Evolutionary conservation across 108 stramenopile genomes (phyloP), one percentile per base, ranked within the genome.

Genomic region (Discostella pseudostelligera): DNA sequence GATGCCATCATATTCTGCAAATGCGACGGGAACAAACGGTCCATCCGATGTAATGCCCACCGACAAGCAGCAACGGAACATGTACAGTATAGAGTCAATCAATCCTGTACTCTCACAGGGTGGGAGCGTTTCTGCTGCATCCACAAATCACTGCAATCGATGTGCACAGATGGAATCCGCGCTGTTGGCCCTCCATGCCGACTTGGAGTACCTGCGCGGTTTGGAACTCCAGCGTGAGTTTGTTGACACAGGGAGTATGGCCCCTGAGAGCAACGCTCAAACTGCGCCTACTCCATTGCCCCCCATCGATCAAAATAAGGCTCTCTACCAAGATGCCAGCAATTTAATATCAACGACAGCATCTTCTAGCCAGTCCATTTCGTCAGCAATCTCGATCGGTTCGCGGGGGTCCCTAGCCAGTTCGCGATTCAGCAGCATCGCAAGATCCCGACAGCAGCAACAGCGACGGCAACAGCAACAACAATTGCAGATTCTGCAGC

Each of bases 181-280:
- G 20, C 43, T 80, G 17, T 22, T 80, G 19, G 56, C 75, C 17
- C 39, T 83, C 32, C 73, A 63, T 25, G 67, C 72, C 1, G 82
- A 85, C 50, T 24, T 88, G 46, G 84, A 85, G 48, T 83, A 84
- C 40, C 26, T 88, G 6, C 68, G 84, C 21, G 62, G 56, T 6
- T 43, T 84, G 37, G 76, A 77, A 40, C 59, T 84, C 13, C 65
- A 80, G 25, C 47, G 64, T 35, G 79, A 80, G 22, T 72, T 60
- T 40, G 76, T 69, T 24, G 68, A 67, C 19, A 61, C 24, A 37
- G 59, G 56, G 43, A 59, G 44, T 50, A 55, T 32, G 5, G 40
- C 11, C 21, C 29, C 51, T 24, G 39, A 42, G 12, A 32, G 42
- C 59, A 44, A 22, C 42, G 17, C 48, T 29, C 36, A 36, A 57